Base-by-base conservation (phyloP, 2,329 filamentous ascomycete genomes). In the Aspergillus vadensis region DNA sequence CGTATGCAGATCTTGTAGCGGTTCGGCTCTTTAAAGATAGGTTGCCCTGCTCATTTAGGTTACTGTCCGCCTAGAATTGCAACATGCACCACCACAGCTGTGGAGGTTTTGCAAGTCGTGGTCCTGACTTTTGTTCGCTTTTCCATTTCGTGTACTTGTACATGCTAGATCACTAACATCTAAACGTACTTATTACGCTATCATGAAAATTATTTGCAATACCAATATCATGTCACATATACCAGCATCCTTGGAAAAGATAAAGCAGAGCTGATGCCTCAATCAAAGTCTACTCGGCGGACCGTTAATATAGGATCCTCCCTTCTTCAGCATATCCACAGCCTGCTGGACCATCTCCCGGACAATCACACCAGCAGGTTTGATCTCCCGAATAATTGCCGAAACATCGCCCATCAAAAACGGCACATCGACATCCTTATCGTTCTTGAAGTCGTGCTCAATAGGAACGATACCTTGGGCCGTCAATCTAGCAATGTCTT, bases 361-460 rank as follows among this genome's bases (percentile, higher is more conserved):
- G n/a, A 98, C 88, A 79, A 98, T 97, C 65, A 88, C 84, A 50
- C 81, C 85, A 0, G 94, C 94, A 0, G 93, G 92, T 80, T 95
- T 87, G 61, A 97, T 86, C 66, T 88, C 86, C 36, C 80, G 76
- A 59, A 97, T 91, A 1, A 88, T 84, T 1, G 90, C 93, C 0
- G 92, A 91, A 8, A 97, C 93, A 79, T 97, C 92, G 1, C 94
- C 94, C 94, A 97, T 97, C 71, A 97, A 74, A 76, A 94, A 92
- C 12, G 94, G 94, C 58, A 90, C 81, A 71, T 97, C 94, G 12
- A 96, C 81, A 43, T 97, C 92, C 58, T 88, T 88, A 1, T 89
- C 90, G 57, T 92, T 83, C 53, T 96, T 91, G 70, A 97, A 81
- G 72, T 98, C 94, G 72, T 91, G 83, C 77, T 89, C 86, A 64